Percentiles rank a stretch among this genome's conserved stretches.
phyloP scores from a whole-genome alignment of 2,329 filamentous ascomycete genomes.

The Periconia sp. region DNA sequence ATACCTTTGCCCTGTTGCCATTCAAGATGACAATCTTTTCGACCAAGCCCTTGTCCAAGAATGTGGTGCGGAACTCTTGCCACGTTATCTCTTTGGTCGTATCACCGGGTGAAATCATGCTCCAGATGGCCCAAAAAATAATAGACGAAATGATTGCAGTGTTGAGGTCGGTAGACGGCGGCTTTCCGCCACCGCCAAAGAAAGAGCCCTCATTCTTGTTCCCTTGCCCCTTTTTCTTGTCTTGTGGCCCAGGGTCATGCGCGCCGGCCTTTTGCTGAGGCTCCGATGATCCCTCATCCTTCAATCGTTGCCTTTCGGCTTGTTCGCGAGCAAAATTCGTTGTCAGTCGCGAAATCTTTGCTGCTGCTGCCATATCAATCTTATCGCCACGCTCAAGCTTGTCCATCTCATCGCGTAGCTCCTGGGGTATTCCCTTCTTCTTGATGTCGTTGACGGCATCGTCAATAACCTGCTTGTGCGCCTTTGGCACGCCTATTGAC shows the following conservation, averaged over 20 bases:
- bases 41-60: constrained; percentile 93
- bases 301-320: constrained; percentile 36
- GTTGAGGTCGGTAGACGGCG: constrained; percentile 53
- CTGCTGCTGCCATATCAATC: constrained; percentile 58
- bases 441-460: constrained; percentile 65
- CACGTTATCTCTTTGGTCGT: constrained; percentile 84
- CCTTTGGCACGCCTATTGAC: constrained; percentile 61
- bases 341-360: constrained; percentile 61
- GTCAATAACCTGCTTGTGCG: constrained; percentile 62
- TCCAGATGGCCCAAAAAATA: constrained; percentile 61
- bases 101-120: constrained; percentile 67
- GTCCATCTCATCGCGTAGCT: constrained; percentile 66
- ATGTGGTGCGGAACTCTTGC: constrained; percentile 93
- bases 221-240: constrained; percentile 28
- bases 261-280: constrained; percentile 48
- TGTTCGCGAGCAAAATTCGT: constrained; percentile 58
- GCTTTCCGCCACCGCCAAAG: constrained; percentile 9
- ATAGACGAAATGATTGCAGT: constrained; percentile 61
- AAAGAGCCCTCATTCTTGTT: constrained; percentile 1
- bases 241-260: constrained; percentile 48
- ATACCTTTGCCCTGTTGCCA: constrained; percentile 75
- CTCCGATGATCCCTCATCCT: constrained; percentile 14
- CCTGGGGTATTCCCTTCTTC: constrained; percentile 68
- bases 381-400: constrained; percentile 53
- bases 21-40: constrained; percentile 86